Percentiles rank a stretch among this genome's conserved stretches.
These are phyloP conservation scores for Cynara cardunculus DNA, from an alignment of 129 eudicot genomes.

Conservation along the genomic window DNA sequence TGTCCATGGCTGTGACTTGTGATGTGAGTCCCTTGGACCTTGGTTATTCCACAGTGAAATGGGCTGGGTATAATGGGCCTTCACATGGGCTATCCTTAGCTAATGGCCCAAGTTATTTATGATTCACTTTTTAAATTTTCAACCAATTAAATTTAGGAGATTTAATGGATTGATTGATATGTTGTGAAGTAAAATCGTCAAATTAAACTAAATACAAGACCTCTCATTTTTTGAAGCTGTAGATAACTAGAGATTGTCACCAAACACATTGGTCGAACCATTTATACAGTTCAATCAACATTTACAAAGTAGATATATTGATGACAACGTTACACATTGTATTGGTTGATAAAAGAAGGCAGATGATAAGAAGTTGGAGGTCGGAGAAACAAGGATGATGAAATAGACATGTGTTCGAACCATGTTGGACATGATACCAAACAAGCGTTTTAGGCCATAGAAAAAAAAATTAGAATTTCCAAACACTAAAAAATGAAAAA, in stretches of 20 bases:
- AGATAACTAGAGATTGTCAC: no score
- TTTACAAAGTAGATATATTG: no score
- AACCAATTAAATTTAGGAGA: background rate
- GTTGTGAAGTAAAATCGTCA: no score
- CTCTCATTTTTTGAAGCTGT: no score
- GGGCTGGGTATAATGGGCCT: background rate
- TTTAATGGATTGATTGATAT: no score
- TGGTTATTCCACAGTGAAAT: background rate
- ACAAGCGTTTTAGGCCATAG: background rate
- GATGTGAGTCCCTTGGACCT: background rate
- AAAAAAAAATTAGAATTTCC: no score
- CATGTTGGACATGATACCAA: background rate
- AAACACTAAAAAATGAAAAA: no score
- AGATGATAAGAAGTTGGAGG: background rate
- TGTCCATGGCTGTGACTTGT: no score
- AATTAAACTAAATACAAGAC: no score
- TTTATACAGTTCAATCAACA: no score
- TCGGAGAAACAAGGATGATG: background rate
- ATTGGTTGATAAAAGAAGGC: background rate
- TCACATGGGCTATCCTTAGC: background rate
- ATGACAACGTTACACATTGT: background rate
- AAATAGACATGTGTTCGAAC: background rate
- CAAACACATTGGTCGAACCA: no score
- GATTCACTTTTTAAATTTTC: no score
- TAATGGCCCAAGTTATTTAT: background rate